Conservation (phyloP, 352 stramenopile species). For the Paralagenidium karlingii region DNA sequence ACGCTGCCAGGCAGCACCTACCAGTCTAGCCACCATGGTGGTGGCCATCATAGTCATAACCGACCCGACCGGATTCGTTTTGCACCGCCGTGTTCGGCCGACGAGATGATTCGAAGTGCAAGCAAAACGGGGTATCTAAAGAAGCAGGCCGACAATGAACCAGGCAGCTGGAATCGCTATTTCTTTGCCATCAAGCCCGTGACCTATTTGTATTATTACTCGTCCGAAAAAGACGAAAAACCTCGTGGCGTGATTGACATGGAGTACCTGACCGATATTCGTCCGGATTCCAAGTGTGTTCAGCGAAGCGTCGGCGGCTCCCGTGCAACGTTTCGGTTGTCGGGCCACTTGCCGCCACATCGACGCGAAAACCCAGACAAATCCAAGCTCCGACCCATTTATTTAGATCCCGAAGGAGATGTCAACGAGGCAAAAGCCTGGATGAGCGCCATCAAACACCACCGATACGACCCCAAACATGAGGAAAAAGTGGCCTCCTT, state of each 20-base stretch:
- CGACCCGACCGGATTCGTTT: too few relatives aligned
- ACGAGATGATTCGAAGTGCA: too few relatives aligned
- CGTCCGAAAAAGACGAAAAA: slow-evolving; percentile 35
- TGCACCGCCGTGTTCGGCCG: too few relatives aligned
- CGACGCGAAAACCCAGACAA: slow-evolving; percentile 19
- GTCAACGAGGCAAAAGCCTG: slow-evolving; percentile 38
- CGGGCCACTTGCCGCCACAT: slow-evolving; percentile 32
- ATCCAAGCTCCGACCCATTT: slow-evolving; percentile 45
- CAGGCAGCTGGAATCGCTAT: slow-evolving; percentile 60
- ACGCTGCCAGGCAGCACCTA: too few relatives aligned
- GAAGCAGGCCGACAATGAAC: slow-evolving; percentile 73
- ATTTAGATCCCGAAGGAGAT: slow-evolving; percentile 38
- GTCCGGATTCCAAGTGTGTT: slow-evolving; percentile 59
- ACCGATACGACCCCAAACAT: slow-evolving; percentile 48
- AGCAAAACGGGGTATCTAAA: slow-evolving; percentile 43
- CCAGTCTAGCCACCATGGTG: too few relatives aligned
- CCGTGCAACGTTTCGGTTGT: slow-evolving; percentile 49
- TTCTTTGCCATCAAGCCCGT: slow-evolving; percentile 66
- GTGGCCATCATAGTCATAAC: too few relatives aligned
- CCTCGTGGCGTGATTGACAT: slow-evolving; percentile 68
- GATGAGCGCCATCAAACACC: slow-evolving; percentile 54
- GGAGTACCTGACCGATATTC: slow-evolving; percentile 65
- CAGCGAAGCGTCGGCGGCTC: slow-evolving; percentile 53
- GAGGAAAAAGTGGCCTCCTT: slow-evolving; percentile 29
- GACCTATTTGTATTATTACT: slow-evolving; percentile 81